phyloP scores from a whole-genome alignment of 768 basidiomycete genomes.

The Cyathus striatus region DNA sequence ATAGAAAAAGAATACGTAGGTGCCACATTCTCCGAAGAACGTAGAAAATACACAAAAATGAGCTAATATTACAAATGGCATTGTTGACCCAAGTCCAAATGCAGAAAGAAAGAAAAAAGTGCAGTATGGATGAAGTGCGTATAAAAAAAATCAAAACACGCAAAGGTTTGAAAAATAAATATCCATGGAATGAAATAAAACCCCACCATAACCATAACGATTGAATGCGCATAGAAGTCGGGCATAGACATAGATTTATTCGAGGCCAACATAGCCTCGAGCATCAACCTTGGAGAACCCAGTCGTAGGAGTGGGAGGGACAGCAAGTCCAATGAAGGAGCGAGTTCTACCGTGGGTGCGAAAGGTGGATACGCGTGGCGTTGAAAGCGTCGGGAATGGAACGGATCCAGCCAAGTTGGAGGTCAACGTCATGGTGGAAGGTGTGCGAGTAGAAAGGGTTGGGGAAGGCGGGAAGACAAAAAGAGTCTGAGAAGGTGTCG shows the following conservation, averaged over 20 bases:
- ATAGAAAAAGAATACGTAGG: slow-evolving; percentile 9
- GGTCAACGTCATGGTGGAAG: slow-evolving; percentile 79
- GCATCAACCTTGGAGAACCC: slow-evolving; percentile 82
- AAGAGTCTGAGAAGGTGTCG: slow-evolving; percentile 75
- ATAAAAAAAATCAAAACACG: too few species aligned
- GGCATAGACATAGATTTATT: slow-evolving; percentile 12
- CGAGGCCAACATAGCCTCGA: slow-evolving; percentile 68
- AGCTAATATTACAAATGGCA: slow-evolving; percentile 6
- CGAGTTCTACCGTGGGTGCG: slow-evolving; percentile 60
- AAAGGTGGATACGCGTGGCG: slow-evolving; percentile 69
- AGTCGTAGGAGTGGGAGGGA: slow-evolving; percentile 70
- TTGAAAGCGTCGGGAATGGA: slow-evolving; percentile 55
- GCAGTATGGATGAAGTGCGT: neutral
- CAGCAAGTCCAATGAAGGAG: slow-evolving; percentile 69
- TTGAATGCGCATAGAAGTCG: neutral
- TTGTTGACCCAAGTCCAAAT: neutral
- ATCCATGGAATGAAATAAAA: neutral
- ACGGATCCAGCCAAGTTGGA: slow-evolving; percentile 46
- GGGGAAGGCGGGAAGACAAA: slow-evolving; percentile 85
- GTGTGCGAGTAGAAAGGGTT: slow-evolving; percentile 53
- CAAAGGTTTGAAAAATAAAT: too few species aligned
- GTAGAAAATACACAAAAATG: neutral
- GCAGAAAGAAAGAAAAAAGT: slow-evolving; percentile 2
- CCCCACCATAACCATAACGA: neutral
- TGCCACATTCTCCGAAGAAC: neutral